phyloP scores from a whole-genome alignment of 2,329 filamentous ascomycete species.

The Alternaria sp. region DNA sequence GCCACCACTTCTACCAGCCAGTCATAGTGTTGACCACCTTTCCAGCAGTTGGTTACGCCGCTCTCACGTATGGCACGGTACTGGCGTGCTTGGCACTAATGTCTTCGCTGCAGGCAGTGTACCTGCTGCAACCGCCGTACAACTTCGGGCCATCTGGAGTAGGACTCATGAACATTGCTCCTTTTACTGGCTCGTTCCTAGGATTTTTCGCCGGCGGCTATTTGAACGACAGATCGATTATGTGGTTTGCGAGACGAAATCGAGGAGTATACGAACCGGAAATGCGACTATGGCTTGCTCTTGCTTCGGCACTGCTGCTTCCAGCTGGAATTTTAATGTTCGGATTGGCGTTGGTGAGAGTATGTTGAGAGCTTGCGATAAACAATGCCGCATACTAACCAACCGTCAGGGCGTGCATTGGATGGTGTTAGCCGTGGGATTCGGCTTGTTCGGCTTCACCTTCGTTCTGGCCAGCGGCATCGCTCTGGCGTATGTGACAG shows the following conservation, averaged over 20 bases:
- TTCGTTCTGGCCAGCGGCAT: constrained; percentile 44
- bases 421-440: constrained; percentile 47
- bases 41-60: constrained; percentile 51
- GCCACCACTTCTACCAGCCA: constrained; percentile 50
- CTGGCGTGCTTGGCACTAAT: constrained; percentile 52
- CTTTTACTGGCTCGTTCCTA: constrained; percentile 53
- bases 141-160: constrained; percentile 51
- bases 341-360: constrained; percentile 42
- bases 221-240: constrained; percentile 33
- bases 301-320: constrained; percentile 44
- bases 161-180: constrained; percentile 52
- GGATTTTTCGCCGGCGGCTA: constrained; percentile 33
- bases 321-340: constrained; percentile 52
- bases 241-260: constrained; percentile 49
- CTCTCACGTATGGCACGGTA: constrained; percentile 45
- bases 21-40: constrained; percentile 49
- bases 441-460: constrained; percentile 51
- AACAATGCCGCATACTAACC: not conserved
- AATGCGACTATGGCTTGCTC: constrained; percentile 53
- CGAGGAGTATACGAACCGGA: constrained; percentile 57
- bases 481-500: constrained; percentile 52
- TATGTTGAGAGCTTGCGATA: constrained; percentile 8
- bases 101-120: constrained; percentile 47
- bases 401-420: constrained; percentile 32
- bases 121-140: constrained; percentile 52